Evolutionary conservation across 495 filamentous ascomycete species (phyloP).

Genomic region (Neurospora sp.): DNA sequence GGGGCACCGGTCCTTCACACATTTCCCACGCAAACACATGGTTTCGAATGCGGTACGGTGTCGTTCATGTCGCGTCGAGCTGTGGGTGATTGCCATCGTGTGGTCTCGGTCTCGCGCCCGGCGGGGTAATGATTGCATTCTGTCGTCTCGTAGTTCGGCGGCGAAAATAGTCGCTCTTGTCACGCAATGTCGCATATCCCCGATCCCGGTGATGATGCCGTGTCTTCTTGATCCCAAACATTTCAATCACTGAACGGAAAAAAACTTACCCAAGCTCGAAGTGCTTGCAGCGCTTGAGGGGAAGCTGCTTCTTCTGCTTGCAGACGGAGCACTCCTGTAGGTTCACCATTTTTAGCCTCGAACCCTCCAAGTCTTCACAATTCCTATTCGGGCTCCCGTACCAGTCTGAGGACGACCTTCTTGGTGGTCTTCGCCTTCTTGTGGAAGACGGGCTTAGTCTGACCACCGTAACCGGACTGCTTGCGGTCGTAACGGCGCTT

Average conservation of each 20-base stretch:
- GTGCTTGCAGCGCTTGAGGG: conserved; percentile 99
- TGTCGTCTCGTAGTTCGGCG: background rate
- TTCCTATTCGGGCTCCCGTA: conserved; percentile 8
- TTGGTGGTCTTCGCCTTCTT: conserved; percentile 99
- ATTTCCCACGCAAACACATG: background rate
- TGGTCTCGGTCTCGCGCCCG: background rate
- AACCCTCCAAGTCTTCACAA: background rate
- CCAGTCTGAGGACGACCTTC: conserved; percentile 94
- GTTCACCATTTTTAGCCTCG: conserved; percentile 40
- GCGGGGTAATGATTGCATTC: background rate
- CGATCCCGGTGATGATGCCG: background rate
- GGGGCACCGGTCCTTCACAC: background rate
- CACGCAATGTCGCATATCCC: background rate
- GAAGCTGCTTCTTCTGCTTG: conserved; percentile 97
- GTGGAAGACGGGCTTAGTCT: conserved; percentile 99
- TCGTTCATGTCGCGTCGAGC: background rate
- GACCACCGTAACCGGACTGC: conserved; percentile 99
- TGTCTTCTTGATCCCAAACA: background rate
- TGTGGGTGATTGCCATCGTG: background rate
- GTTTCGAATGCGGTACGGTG: background rate
- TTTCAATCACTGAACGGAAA: background rate
- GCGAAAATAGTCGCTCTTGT: background rate
- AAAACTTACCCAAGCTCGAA: conserved; percentile 91
- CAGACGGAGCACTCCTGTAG: conserved; percentile 88
- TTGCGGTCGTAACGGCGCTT: conserved; percentile 99